Percentiles rank a stretch among this genome's conserved stretches.
Evolutionary conservation across 345 rosid genomes (phyloP).

Genomic region (Odontarrhena argentea): DNA sequence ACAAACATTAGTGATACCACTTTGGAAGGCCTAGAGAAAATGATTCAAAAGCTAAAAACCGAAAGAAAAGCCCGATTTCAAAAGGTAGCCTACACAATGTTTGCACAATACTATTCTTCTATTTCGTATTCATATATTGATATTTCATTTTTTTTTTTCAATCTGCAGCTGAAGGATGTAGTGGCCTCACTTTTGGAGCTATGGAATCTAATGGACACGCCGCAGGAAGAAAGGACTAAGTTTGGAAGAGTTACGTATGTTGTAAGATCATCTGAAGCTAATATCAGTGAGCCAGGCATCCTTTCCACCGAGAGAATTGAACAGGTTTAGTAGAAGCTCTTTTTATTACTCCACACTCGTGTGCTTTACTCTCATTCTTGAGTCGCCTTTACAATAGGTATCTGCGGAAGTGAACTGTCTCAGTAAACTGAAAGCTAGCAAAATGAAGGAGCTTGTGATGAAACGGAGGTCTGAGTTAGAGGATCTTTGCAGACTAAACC

Average conservation of each 20-base stretch:
- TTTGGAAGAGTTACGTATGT: constrained; percentile 58
- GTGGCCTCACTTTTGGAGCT: constrained; percentile 64
- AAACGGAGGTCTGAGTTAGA: constrained; percentile 85
- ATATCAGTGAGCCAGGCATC: constrained; percentile 59
- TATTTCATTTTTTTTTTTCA: neutral
- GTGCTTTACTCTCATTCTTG: neutral
- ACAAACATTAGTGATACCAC: constrained; percentile 84
- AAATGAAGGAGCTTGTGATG: constrained; percentile 97
- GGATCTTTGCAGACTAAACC: constrained; percentile 69
- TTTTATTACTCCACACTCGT: neutral
- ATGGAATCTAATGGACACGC: constrained; percentile 92
- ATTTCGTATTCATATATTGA: neutral
- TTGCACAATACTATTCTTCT: neutral
- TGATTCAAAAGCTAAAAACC: constrained; percentile 64
- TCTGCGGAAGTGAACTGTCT: constrained; percentile 84
- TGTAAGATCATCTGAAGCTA: constrained; percentile 64
- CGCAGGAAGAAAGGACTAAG: constrained; percentile 59
- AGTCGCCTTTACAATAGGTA: constrained; percentile 50
- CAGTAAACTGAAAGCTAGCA: constrained; percentile 74
- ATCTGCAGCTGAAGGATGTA: constrained; percentile 75
- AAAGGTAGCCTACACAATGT: constrained; percentile 52
- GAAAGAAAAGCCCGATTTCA: constrained; percentile 74
- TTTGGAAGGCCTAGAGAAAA: constrained; percentile 71
- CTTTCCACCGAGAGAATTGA: constrained; percentile 75
- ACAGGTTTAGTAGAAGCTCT: constrained; percentile 50